Evolutionary conservation across 1,284 basidiomycete genomes (phyloP), one percentile per base, ranked within the genome.

Genomic region (Farysia itapuensis): DNA sequence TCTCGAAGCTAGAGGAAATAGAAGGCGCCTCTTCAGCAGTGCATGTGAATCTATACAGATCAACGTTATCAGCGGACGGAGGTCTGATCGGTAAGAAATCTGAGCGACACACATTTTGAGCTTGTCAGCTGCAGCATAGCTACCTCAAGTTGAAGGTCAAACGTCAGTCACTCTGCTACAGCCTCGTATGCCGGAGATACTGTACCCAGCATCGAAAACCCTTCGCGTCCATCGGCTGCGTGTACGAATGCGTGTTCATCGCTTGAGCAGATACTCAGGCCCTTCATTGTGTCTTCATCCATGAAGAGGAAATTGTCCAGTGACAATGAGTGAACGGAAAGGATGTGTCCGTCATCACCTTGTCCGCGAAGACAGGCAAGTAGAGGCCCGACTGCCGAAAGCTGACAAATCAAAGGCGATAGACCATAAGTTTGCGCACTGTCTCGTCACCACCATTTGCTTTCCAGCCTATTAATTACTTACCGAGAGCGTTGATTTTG

Each of bases 191-290:
- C n/a, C n/a, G n/a, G n/a, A n/a, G n/a, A n/a, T n/a, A n/a, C n/a
- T n/a, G n/a, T 40, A 60, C 57, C 50, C 5, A 60, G 36, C n/a
- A 60, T 39, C 4, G 57, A 49, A 31, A 50, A 54, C 3, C 57
- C 57, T 25, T 60, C 43, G 15, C 50, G 39, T 13, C 43, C 46
- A 4, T 18, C 39, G 29, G 45, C 46, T 5, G 57, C 50, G 14
- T 60, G 57, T 4, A 60, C 50, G 12, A 54, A 60, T 5, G 39
- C 50, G 14, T 60, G 57, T 2, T 36, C 32, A 20, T 60, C 57
- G 21, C 26, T 50, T 2, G 57, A 45, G 35, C 43, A 49, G 41
- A 60, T 46, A 34, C 46, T 49, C 18, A 60, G 46, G 40, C 57
- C 52, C 23, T 45, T 45, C 21, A 60, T 39, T 9, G 57, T 50